A percentile compares a stretch with the other conserved stretches of the same genome.
These are phyloP conservation scores for Gardenia jasminoides DNA, from an alignment of 257 asterid genomes.

Conservation along the genomic window DNA sequence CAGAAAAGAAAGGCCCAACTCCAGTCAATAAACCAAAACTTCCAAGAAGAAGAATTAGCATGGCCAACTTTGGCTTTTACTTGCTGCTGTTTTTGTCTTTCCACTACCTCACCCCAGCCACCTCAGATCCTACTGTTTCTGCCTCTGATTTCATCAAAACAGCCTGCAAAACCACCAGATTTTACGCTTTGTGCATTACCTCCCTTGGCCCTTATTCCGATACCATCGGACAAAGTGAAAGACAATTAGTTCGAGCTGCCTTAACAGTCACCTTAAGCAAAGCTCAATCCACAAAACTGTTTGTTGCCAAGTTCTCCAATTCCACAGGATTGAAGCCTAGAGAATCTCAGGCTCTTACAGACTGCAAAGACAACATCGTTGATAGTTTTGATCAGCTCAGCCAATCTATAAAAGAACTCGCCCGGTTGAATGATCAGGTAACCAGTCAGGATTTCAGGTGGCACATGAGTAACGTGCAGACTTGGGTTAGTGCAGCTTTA, in stretches of 20 bases:
- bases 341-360: constrained; percentile 49
- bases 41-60: neutral
- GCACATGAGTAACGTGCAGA: constrained; percentile 69
- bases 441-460: constrained; percentile 43
- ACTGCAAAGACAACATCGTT: constrained; percentile 49
- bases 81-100: constrained; percentile 30
- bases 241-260: constrained; percentile 54
- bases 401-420: constrained; percentile 54
- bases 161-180: constrained; percentile 58
- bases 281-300: constrained; percentile 40
- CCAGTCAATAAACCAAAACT: neutral
- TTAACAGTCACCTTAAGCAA: constrained; percentile 43
- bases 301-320: constrained; percentile 36
- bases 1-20: neutral
- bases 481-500: constrained; percentile 86
- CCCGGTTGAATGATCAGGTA: constrained; percentile 19
- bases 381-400: constrained; percentile 50
- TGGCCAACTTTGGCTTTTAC: constrained; percentile 31
- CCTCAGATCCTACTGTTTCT: constrained; percentile 12
- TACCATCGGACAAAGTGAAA: constrained; percentile 39
- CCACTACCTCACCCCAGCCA: constrained; percentile 14
- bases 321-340: constrained; percentile 33
- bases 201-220: constrained; percentile 51
- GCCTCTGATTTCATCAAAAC: constrained; percentile 38
- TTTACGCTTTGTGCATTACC: constrained; percentile 52